A percentile compares a stretch with the other conserved stretches of the same genome.
Evolutionary conservation across 164 flowering plant genomes (phyloP).

Genomic region (Vitis cinerea): DNA sequence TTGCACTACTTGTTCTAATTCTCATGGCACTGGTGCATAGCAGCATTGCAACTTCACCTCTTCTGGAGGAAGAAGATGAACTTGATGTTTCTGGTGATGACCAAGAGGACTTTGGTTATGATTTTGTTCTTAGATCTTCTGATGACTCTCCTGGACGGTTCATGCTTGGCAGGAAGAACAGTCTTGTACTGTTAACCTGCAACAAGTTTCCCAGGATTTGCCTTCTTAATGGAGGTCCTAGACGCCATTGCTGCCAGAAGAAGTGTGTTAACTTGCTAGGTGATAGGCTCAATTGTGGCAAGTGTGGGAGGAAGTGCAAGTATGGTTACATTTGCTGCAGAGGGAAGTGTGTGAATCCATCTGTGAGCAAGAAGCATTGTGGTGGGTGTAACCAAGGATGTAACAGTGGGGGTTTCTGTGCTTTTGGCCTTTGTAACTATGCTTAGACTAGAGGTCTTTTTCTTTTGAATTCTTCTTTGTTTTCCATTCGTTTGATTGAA

Average conservation of each 20-base stretch:
- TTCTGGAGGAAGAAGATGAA: no score
- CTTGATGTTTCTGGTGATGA: no score
- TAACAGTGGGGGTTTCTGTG: conserved; percentile 5
- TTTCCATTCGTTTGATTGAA: no score
- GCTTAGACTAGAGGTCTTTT: conserved; percentile 9
- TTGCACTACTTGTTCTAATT: no score
- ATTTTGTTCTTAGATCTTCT: no score
- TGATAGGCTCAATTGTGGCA: conserved; percentile 16
- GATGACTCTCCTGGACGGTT: no score
- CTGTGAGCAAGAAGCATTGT: conserved; percentile 15
- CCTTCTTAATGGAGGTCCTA: conserved; percentile 8
- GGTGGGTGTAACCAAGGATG: conserved; percentile 20
- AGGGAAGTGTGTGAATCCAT: conserved; percentile 19
- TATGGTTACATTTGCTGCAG: conserved; percentile 13
- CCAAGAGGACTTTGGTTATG: no score
- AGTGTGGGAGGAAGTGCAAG: conserved; percentile 18
- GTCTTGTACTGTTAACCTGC: conserved; percentile 1
- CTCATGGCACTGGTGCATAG: no score
- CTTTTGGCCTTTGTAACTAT: conserved; percentile 22
- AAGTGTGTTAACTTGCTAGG: conserved; percentile 11
- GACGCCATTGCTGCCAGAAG: conserved; percentile 15
- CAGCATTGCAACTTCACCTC: no score
- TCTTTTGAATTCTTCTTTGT: no score
- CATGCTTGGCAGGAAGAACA: no score
- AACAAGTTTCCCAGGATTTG: conserved; percentile 15